These are phyloP conservation scores for Lachnellula occidentalis DNA, from an alignment of 2,329 filamentous ascomycete species.

Conservation along the genomic window DNA sequence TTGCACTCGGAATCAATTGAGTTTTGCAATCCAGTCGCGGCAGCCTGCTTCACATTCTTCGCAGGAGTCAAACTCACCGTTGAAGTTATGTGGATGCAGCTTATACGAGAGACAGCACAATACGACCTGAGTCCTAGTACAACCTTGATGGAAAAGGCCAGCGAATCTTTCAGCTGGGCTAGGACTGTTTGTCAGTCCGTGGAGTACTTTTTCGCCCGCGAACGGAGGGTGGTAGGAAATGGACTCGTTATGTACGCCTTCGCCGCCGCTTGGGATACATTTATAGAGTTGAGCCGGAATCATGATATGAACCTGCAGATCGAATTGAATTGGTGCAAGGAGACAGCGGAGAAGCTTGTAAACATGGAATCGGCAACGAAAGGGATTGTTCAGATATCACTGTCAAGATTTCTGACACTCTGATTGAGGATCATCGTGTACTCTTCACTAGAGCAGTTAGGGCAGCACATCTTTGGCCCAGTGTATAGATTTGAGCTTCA, in stretches of 20 bases:
- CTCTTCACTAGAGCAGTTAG: too few relatives aligned
- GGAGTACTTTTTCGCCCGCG: slow-evolving; percentile 11
- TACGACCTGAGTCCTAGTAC: slow-evolving; percentile 4
- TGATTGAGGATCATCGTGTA: too few relatives aligned
- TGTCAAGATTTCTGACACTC: neutral
- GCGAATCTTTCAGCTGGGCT: slow-evolving; percentile 13
- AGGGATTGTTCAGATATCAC: neutral
- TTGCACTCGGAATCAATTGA: slow-evolving; percentile 7
- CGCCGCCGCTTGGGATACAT: slow-evolving; percentile 10
- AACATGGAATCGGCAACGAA: neutral
- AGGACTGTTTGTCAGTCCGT: slow-evolving; percentile 12
- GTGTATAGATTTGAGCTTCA: too few relatives aligned
- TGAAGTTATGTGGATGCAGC: slow-evolving; percentile 5
- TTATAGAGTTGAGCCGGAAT: slow-evolving; percentile 2
- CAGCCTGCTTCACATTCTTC: slow-evolving; percentile 8
- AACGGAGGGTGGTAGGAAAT: slow-evolving; percentile 5
- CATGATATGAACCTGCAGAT: slow-evolving; percentile 4
- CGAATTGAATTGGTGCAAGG: slow-evolving; percentile 12
- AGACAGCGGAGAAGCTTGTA: slow-evolving; percentile 4
- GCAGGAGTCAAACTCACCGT: slow-evolving; percentile 7
- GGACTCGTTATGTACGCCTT: slow-evolving; percentile 7
- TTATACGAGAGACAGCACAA: slow-evolving; percentile 5
- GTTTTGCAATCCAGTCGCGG: slow-evolving; percentile 5
- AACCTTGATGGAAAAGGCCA: neutral
- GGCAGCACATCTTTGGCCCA: too few relatives aligned